Percentiles rank a stretch among this genome's conserved stretches.
Conservation (phyloP, 345 rosid species). For the Nasturtium officinale region DNA sequence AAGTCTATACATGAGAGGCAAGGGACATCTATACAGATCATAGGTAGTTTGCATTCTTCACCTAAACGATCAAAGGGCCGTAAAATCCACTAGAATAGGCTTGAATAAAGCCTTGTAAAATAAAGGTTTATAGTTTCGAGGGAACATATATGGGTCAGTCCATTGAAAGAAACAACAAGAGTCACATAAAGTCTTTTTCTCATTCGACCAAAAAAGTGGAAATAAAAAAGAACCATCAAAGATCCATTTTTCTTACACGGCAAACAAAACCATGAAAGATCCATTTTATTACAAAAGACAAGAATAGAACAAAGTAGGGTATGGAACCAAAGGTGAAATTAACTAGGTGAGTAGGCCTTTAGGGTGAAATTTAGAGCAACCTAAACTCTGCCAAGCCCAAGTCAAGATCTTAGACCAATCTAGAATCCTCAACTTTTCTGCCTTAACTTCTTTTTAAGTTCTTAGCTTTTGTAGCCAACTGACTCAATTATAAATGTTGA, state of each 20-base stretch:
- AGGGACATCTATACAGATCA: neutral
- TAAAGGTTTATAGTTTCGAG: neutral
- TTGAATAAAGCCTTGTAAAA: neutral
- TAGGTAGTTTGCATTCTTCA: neutral
- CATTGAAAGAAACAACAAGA: neutral
- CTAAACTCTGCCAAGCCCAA: neutral
- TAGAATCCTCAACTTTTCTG: neutral
- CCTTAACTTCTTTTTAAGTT: neutral
- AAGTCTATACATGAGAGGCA: too few species aligned
- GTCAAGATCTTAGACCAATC: neutral
- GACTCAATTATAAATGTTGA: neutral
- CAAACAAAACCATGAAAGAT: neutral
- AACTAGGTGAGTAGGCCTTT: neutral
- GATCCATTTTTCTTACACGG: neutral
- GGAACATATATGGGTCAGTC: neutral
- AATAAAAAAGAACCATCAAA: neutral
- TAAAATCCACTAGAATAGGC: neutral
- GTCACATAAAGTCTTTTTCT: constrained; percentile 1
- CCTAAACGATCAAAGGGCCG: neutral
- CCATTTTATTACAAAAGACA: neutral
- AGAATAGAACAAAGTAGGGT: neutral
- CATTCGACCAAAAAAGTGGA: neutral
- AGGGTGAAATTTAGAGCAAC: neutral
- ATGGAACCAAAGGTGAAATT: neutral
- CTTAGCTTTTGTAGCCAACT: neutral